These are phyloP conservation scores for Bolboschoenus planiculmis DNA, from an alignment of 176 grass and related monocot genomes.

Conservation along the genomic window DNA sequence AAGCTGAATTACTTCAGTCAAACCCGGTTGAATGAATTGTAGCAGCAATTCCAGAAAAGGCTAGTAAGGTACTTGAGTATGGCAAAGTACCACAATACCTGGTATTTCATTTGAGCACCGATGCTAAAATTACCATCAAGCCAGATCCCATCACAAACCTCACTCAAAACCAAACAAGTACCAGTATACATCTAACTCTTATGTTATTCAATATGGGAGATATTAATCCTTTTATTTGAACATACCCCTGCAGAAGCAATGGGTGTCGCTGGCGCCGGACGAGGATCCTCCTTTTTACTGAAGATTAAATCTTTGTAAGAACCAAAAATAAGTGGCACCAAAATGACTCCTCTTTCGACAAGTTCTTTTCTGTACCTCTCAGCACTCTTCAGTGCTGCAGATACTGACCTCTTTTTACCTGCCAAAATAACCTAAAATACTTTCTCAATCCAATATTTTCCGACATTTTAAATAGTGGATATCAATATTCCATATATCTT, in stretches of 20 bases:
- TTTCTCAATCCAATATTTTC: slow-evolving; percentile 36
- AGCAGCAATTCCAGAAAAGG: slow-evolving; percentile 31
- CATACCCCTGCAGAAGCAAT: slow-evolving; percentile 18
- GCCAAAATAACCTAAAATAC: slow-evolving; percentile 90
- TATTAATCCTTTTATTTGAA: not conserved
- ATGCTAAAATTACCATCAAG: not conserved
- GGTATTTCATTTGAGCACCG: not conserved
- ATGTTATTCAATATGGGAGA: not conserved
- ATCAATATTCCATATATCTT: not conserved
- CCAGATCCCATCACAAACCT: not conserved
- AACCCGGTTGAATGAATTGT: slow-evolving; percentile 65
- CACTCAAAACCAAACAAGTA: not conserved
- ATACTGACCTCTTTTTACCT: slow-evolving; percentile 67
- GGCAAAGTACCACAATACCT: not conserved
- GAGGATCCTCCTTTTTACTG: slow-evolving; percentile 48
- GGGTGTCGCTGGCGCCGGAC: slow-evolving; percentile 14
- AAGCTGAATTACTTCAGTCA: not conserved
- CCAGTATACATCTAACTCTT: not conserved
- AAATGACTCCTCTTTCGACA: slow-evolving; percentile 74
- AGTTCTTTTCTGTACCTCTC: slow-evolving; percentile 83
- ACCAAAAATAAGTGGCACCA: slow-evolving; percentile 90
- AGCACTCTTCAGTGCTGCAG: slow-evolving; percentile 61
- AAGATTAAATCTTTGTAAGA: slow-evolving; percentile 43
- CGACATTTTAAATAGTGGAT: not conserved
- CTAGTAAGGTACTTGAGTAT: not conserved